A percentile compares a stretch with the other conserved stretches of the same genome.
These are phyloP conservation scores for Pichia sp. DNA, from an alignment of 1,139 yeast genomes.

Conservation along the genomic window DNA sequence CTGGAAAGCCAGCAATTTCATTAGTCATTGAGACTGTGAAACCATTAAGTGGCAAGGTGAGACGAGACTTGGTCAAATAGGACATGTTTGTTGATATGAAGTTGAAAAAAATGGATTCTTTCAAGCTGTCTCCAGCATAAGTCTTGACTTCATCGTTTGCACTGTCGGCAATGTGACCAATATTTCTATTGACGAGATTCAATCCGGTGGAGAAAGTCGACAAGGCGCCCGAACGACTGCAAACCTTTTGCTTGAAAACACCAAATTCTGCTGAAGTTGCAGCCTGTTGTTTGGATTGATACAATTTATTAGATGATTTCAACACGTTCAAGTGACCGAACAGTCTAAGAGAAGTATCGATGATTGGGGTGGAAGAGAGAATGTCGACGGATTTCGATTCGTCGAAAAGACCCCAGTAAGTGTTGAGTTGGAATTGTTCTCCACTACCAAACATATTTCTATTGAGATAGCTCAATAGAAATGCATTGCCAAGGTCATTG, in stretches of 20 bases:
- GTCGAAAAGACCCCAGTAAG: slow-evolving; percentile 21
- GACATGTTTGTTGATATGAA: slow-evolving; percentile 24
- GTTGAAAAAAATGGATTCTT: slow-evolving; percentile 28
- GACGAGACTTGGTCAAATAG: slow-evolving; percentile 34
- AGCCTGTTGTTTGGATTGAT: slow-evolving; percentile 30
- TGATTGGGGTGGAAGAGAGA: slow-evolving; percentile 30
- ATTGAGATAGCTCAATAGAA: slow-evolving; percentile 26
- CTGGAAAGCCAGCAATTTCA: slow-evolving; percentile 30
- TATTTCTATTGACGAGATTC: slow-evolving; percentile 40
- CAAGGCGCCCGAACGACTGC: slow-evolving; percentile 14
- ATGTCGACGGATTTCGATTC: slow-evolving; percentile 22
- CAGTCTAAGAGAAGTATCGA: slow-evolving; percentile 28
- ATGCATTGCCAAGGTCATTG: slow-evolving; percentile 26
- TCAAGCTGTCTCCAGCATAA: slow-evolving; percentile 33
- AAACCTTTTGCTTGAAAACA: slow-evolving; percentile 30
- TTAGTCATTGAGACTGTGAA: slow-evolving; percentile 22
- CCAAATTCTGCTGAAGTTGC: slow-evolving; percentile 42
- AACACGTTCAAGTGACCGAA: slow-evolving; percentile 26
- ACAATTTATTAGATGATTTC: slow-evolving; percentile 21
- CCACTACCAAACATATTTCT: slow-evolving; percentile 33
- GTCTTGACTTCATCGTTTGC: slow-evolving; percentile 37
- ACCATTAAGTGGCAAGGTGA: slow-evolving; percentile 28
- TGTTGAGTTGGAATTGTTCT: slow-evolving; percentile 25
- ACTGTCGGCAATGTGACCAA: slow-evolving; percentile 42
- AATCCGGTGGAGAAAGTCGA: slow-evolving; percentile 36